Evolutionary conservation across 352 stramenopile species (phyloP).

Genomic region (Pelagophyceae sp.): DNA sequence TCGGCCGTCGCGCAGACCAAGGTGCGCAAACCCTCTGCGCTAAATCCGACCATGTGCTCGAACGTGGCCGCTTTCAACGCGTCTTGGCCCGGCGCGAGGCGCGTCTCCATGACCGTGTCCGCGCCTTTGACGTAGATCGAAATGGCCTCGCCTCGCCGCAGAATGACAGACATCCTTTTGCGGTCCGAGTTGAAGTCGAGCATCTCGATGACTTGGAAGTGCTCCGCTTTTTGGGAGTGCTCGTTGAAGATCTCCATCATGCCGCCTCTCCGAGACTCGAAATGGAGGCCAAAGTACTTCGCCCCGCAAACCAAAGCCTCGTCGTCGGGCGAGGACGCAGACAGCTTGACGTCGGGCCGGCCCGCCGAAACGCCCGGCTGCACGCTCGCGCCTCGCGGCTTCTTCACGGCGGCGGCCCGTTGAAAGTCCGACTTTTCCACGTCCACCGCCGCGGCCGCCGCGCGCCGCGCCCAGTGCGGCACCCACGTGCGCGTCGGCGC

Average conservation of each 20-base stretch:
- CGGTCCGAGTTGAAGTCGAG: constrained; percentile 79
- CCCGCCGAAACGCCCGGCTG: too few species aligned
- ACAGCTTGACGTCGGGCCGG: too few species aligned
- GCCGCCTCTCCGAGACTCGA: constrained; percentile 53
- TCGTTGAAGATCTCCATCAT: constrained; percentile 24
- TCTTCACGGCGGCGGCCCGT: too few species aligned
- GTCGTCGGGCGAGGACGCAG: constrained; percentile 80
- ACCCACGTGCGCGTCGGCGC: too few species aligned
- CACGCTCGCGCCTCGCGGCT: too few species aligned
- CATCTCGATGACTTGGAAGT: constrained; percentile 71
- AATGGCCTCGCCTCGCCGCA: constrained; percentile 59
- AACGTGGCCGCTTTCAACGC: constrained; percentile 8
- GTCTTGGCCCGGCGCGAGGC: constrained; percentile 40
- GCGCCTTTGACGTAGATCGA: constrained; percentile 74
- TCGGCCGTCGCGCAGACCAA: constrained; percentile 40
- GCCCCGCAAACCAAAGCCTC: constrained; percentile 80
- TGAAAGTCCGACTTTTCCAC: too few species aligned
- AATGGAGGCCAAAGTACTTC: constrained; percentile 65
- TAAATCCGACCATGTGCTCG: constrained; percentile 40
- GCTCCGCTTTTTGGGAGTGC: neutral
- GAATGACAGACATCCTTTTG: constrained; percentile 83
- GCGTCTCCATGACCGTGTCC: constrained; percentile 39
- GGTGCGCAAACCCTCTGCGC: constrained; percentile 39
- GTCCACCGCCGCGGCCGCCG: too few species aligned
- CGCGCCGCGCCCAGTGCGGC: too few species aligned